Evolutionary conservation across 2,329 filamentous ascomycete genomes (phyloP).

Genomic region (Cordyceps fumosorosea): DNA sequence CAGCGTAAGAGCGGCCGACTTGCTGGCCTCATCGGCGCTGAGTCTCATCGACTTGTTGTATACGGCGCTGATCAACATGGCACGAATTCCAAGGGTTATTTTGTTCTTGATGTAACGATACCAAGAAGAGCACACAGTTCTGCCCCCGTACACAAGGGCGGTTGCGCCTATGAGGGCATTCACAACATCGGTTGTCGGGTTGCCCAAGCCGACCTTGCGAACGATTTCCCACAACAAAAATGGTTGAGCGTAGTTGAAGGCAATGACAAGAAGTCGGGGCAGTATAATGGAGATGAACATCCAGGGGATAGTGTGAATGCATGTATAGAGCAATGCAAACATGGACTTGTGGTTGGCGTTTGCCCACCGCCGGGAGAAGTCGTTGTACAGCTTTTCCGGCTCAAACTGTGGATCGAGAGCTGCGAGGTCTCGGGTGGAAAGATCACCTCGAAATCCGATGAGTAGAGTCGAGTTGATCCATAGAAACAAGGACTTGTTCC

Average conservation of each 20-base stretch:
- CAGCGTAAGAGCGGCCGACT: background rate
- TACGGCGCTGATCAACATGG: background rate
- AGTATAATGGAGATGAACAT: background rate
- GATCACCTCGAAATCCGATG: background rate
- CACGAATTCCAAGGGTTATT: background rate
- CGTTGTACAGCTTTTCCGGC: background rate
- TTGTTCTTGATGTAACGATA: background rate
- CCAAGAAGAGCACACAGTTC: background rate
- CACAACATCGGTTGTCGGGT: background rate
- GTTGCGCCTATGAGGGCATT: background rate
- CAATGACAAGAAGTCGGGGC: background rate
- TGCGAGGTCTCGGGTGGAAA: background rate
- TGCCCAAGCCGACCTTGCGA: background rate
- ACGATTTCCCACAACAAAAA: background rate
- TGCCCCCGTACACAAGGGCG: background rate
- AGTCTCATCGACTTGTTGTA: background rate
- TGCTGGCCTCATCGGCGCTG: background rate
- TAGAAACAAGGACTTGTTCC: background rate
- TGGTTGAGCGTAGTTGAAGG: background rate
- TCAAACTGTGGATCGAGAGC: background rate
- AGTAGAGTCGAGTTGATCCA: slow-evolving; percentile 5
- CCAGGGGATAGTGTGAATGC: background rate
- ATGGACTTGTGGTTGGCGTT: too few relatives aligned
- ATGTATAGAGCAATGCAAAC: too few relatives aligned
- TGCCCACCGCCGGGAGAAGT: background rate